A percentile compares a stretch with the other conserved stretches of the same genome.
Evolutionary conservation across 345 rosid genomes (phyloP).

Genomic region (Psidium friedrichsthalianum): DNA sequence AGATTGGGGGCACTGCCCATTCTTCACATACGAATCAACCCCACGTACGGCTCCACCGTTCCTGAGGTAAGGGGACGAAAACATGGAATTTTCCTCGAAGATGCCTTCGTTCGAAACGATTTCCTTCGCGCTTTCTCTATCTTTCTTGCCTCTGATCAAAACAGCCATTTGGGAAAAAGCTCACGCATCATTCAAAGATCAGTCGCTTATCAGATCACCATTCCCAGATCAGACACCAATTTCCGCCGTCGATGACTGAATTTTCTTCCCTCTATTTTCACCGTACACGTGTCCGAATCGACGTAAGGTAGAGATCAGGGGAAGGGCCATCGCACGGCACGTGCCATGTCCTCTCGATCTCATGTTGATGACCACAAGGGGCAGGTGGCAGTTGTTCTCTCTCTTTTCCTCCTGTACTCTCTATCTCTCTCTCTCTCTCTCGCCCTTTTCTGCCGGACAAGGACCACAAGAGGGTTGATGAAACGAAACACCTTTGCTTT

Average conservation of each 20-base stretch:
- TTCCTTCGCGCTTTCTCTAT: neutral
- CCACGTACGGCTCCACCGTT: neutral
- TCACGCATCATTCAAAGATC: neutral
- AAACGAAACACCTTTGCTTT: neutral
- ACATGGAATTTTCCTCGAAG: neutral
- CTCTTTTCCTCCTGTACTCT: neutral
- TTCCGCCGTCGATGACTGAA: neutral
- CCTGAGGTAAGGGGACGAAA: neutral
- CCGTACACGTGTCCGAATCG: neutral
- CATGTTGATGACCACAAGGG: neutral
- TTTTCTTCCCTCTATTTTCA: neutral
- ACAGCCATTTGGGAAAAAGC: neutral
- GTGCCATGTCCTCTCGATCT: neutral
- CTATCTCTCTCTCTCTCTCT: neutral
- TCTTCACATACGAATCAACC: neutral
- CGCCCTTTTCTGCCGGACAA: neutral
- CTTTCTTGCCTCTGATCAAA: neutral
- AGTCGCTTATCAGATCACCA: neutral
- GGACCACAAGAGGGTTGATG: neutral
- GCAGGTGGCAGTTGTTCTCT: neutral
- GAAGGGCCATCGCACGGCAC: neutral
- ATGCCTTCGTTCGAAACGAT: neutral
- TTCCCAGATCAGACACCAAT: neutral
- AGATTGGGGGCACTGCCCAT: neutral
- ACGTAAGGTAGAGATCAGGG: neutral